These are phyloP conservation scores for Yamagishiella unicocca DNA, from an alignment of 139 green algal genomes.

Conservation along the genomic window DNA sequence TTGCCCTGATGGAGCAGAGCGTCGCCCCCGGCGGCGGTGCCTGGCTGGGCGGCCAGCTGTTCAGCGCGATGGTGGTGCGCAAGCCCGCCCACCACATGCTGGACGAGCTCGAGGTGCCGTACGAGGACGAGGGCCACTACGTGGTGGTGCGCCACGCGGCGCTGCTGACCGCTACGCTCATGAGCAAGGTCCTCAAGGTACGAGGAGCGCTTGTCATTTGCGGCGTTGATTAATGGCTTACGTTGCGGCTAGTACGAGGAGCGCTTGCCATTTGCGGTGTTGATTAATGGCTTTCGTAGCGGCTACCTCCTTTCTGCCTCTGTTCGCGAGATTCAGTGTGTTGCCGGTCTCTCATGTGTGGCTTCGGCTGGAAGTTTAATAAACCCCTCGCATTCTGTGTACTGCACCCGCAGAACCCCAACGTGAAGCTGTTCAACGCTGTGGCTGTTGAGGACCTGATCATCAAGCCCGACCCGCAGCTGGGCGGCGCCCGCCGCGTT, in stretches of 20 bases:
- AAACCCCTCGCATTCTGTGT: no score
- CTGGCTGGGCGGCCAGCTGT: slow-evolving; percentile 97
- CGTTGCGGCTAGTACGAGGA: no score
- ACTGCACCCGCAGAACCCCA: slow-evolving; percentile 77
- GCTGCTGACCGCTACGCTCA: slow-evolving; percentile 95
- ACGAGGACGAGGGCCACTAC: slow-evolving; percentile 95
- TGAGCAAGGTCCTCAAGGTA: slow-evolving; percentile 91
- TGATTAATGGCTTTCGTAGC: no score
- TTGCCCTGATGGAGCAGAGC: slow-evolving; percentile 93
- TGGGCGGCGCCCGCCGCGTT: slow-evolving; percentile 12
- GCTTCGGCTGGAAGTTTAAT: no score
- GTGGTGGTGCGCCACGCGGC: slow-evolving; percentile 98
- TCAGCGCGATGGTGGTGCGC: slow-evolving; percentile 94
- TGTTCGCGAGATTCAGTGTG: no score
- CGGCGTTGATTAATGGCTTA: no score
- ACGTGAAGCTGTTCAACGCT: slow-evolving; percentile 99
- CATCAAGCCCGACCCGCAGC: slow-evolving; percentile 61
- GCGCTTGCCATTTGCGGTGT: no score
- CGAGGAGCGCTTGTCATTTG: no score
- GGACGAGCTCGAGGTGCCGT: slow-evolving; percentile 87
- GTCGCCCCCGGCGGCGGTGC: slow-evolving; percentile 87
- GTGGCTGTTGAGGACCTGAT: slow-evolving; percentile 86
- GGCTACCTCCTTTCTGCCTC: no score
- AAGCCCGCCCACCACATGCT: slow-evolving; percentile 96
- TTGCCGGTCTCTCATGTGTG: no score